A percentile compares a stretch with the other conserved stretches of the same genome.
Conservation (phyloP, 2,329 filamentous ascomycete species). For the Penicillium sp. region DNA sequence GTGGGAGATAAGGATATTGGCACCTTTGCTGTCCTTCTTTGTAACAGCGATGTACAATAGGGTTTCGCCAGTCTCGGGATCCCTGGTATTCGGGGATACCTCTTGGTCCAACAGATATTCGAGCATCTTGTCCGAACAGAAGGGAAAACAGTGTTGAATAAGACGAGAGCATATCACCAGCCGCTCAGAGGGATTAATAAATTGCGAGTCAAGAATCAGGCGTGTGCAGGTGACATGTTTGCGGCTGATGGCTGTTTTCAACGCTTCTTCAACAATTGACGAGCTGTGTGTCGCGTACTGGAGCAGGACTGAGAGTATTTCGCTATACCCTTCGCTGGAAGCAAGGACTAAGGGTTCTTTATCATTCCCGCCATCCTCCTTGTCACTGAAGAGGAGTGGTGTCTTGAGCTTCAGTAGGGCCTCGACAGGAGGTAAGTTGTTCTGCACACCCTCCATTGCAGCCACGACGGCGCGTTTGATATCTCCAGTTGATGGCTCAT, state of each 20-base stretch:
- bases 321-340: no score
- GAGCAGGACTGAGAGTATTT: background rate
- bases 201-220: background rate
- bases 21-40: rapidly evolving
- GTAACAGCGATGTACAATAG: background rate
- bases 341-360: no score
- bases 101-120: background rate
- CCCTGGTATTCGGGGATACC: background rate
- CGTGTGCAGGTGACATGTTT: background rate
- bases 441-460: no score
- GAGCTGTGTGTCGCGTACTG: background rate
- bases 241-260: background rate
- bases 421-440: no score
- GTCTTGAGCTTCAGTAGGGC: no score
- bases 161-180: background rate
- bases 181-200: background rate
- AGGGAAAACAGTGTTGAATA: background rate
- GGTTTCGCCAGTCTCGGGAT: background rate
- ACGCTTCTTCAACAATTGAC: background rate
- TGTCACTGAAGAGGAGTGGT: no score
- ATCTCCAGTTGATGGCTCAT: no score
- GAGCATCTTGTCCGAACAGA: background rate
- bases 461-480: no score
- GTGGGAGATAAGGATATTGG: background rate
- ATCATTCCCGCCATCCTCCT: no score